A percentile compares a stretch with the other conserved stretches of the same genome.
Evolutionary conservation across 345 rosid genomes (phyloP).

Genomic region (Nasturtium officinale): DNA sequence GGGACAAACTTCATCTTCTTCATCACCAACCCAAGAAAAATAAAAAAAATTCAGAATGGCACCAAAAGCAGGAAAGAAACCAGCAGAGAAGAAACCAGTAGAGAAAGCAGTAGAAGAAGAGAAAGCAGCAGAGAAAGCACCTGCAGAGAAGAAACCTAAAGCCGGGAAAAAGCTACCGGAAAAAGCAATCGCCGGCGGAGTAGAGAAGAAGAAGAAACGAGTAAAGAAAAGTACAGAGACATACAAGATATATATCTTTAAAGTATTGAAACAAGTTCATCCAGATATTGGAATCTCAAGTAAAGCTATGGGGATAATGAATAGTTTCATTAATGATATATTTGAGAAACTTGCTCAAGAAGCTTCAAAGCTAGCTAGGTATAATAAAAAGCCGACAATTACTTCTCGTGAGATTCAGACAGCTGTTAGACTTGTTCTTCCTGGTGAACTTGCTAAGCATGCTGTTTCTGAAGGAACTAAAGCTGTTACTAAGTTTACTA

Average conservation of each 20-base stretch:
- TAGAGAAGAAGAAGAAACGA: conserved; percentile 73
- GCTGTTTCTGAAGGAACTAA: conserved; percentile 84
- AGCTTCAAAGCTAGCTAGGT: conserved; percentile 71
- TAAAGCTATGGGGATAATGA: conserved; percentile 82
- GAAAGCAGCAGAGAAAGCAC: conserved; percentile 63
- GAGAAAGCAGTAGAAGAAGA: conserved; percentile 64
- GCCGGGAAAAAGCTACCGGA: conserved; percentile 82
- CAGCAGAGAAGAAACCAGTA: conserved; percentile 74
- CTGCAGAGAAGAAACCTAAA: conserved; percentile 81
- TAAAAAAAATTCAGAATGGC: not conserved
- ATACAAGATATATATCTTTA: conserved; percentile 83
- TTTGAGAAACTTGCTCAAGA: conserved; percentile 78
- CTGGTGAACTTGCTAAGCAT: conserved; percentile 78
- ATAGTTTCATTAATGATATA: conserved; percentile 69
- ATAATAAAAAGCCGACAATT: conserved; percentile 79
- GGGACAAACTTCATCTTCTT: conserved; percentile 12
- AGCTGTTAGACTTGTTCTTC: conserved; percentile 69
- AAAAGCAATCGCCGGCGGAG: conserved; percentile 50
- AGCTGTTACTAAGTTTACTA: conserved; percentile 78
- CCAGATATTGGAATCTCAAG: conserved; percentile 63
- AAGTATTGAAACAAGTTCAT: conserved; percentile 62
- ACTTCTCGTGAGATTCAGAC: conserved; percentile 80
- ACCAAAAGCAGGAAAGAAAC: conserved; percentile 52
- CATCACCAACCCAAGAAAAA: not conserved
- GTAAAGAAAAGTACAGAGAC: conserved; percentile 69